Base-by-base conservation (phyloP, 371 early-diverging fungal species). In the Mucor irregularis region DNA sequence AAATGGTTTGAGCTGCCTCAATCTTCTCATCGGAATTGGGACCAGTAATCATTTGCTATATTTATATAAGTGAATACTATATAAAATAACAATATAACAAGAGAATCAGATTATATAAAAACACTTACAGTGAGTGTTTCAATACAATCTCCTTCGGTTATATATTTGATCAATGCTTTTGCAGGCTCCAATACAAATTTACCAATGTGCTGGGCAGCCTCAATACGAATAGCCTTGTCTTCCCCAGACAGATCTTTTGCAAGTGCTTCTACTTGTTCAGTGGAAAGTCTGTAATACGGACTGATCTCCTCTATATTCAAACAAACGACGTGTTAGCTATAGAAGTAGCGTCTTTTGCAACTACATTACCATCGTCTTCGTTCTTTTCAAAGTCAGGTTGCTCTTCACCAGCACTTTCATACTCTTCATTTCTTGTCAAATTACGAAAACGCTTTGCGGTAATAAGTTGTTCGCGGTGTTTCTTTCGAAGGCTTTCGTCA, bases 1-100 rank as follows among this genome's bases (percentile, higher is more conserved):
- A 88, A 25, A 90, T 73, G 10, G 86, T 84, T 62, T 85, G 81
- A 5, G 81, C 68, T n/a, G 83, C 81, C 49, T 84, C 78, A 7
- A 84, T 64, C 56, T 81, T 81, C 43, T 86, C 86, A n/a, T 85
- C 86, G 1, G 78, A 57, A 44, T 87, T 80, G 2, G 81, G 21
- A 5, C 60, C 49, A 3, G 56, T 39, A 17, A 64, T 26, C 64
- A 64, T 59, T 45, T 50, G 50, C 64, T 64, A 42, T 11, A 34
- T 0, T 9, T 42, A 44, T n/a, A 21, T 5, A 13, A 25, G 21
- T 21, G 29, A 16, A 33, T 38, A 38, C n/a, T n/a, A n/a, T n/a
- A n/a, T n/a, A n/a, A n/a, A n/a, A n/a, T n/a, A n/a, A n/a, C n/a
- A n/a, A n/a, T n/a, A n/a, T 37, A 13, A 19, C 37, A 16, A 53